A percentile compares a stretch with the other conserved stretches of the same genome.
These are phyloP conservation scores for Debaryomycetaceae sp. DNA, from an alignment of 1,139 yeast genomes.

Conservation along the genomic window DNA sequence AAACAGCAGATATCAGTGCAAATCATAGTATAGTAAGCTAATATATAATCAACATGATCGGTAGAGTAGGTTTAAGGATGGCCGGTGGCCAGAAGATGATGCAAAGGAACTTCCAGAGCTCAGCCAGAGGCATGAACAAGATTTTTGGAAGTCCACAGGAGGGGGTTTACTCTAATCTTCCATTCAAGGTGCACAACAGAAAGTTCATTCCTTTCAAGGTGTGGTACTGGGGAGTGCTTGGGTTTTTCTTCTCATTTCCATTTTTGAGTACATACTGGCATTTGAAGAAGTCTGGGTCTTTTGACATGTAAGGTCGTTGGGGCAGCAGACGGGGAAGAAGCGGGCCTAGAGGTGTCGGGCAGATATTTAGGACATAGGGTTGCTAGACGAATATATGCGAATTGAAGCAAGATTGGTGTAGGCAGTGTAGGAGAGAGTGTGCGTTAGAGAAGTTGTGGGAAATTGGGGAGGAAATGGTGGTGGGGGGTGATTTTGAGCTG, in stretches of 20 bases:
- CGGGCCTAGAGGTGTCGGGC: background rate
- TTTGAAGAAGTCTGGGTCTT: slow-evolving; percentile 70
- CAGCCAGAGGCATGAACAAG: slow-evolving; percentile 32
- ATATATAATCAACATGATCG: slow-evolving; percentile 8
- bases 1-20: background rate
- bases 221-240: slow-evolving; percentile 76
- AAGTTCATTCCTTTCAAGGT: slow-evolving; percentile 75
- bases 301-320: slow-evolving; percentile 14
- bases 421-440: too few relatives aligned
- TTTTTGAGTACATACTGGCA: slow-evolving; percentile 67
- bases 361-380: slow-evolving; percentile 1
- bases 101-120: slow-evolving; percentile 39
- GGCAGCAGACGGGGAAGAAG: background rate
- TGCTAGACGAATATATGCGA: slow-evolving; percentile 1
- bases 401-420: too few relatives aligned
- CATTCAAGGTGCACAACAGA: slow-evolving; percentile 91
- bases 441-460: too few relatives aligned
- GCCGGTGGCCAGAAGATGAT: slow-evolving; percentile 20
- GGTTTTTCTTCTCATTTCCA: slow-evolving; percentile 59
- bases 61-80: slow-evolving; percentile 32
- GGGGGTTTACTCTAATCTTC: slow-evolving; percentile 89
- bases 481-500: too few relatives aligned
- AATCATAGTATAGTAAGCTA: background rate
- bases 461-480: too few relatives aligned
- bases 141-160: slow-evolving; percentile 53